Evolutionary conservation across 2,329 filamentous ascomycete species (phyloP), one percentile per base, ranked within the genome.

Genomic region (Diaporthe sp.): DNA sequence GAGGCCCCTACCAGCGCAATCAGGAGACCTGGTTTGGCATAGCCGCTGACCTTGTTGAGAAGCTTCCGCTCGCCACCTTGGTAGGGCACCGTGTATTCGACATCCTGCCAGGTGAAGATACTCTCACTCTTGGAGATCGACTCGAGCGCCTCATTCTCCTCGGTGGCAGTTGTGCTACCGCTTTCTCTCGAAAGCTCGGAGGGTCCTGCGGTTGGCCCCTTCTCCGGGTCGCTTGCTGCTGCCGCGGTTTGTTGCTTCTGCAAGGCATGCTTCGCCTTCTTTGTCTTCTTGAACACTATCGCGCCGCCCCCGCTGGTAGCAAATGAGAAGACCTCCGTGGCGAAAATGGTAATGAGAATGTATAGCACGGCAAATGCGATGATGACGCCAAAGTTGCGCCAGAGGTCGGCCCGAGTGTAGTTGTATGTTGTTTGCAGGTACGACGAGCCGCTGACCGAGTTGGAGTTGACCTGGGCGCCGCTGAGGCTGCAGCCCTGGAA

Each of bases 1-100:
- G 91, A 94, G 2, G 93, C 94, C 72, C 95, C 95, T 88, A 97
- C 94, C 1, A 97, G 86, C 0, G 95, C 95, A 58, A 95, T 92
- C 90, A 97, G 92, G 25, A 93, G 85, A 25, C 95, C 94, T 1
- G 95, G 95, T 80, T 95, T 95, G 1, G 92, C 94, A 79, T 94
- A 96, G 1, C 95, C 95, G 75, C 88, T 92, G 76, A 97, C 90
- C 7, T 91, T 78, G 70, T 92, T 92, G 84, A 88, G 80, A 0
- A 86, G 80, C 49, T 81, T 76, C 20, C 75, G 75, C 55, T 76
- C 58, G 12, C 75, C 75, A 22, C 73, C 73, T 58, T 75, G 68
- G 7, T 75, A 75, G 2, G 75, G 77, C 4, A 76, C 75, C 12
- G 42, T 75, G 28, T 79, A 78, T 4, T 76, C 76, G 4, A 79